phyloP scores from a whole-genome alignment of 2,329 filamentous ascomycete genomes.

The Hortaea sp. region DNA sequence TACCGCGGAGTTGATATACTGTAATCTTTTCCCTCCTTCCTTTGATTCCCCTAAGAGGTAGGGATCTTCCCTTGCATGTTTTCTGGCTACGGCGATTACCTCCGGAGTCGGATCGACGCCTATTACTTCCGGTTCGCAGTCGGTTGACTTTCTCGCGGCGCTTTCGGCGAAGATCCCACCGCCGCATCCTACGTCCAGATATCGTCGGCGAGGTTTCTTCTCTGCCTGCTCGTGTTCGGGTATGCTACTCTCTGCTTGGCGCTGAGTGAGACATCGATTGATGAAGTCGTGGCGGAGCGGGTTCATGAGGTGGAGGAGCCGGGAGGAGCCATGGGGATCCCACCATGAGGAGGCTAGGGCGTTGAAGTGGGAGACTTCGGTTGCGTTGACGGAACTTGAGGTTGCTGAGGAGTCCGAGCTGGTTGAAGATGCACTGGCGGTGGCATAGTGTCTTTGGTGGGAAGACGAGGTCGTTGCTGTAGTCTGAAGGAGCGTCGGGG shows the following conservation, averaged over 20 bases:
- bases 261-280: conserved; percentile 46
- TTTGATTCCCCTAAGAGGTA: conserved; percentile 34
- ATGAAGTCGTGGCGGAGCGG: conserved; percentile 93
- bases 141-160: conserved; percentile 54
- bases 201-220: conserved; percentile 43
- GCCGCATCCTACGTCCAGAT: conserved; percentile 89
- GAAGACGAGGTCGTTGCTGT: no score
- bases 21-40: conserved; percentile 39
- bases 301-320: conserved; percentile 95
- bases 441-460: no score
- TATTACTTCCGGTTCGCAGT: conserved; percentile 44
- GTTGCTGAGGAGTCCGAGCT: background rate
- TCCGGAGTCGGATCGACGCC: conserved; percentile 69
- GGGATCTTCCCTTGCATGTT: conserved; percentile 67
- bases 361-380: conserved; percentile 91
- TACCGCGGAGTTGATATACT: conserved; percentile 66
- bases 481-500: no score
- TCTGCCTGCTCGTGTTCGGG: conserved; percentile 26
- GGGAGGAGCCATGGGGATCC: conserved; percentile 87
- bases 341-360: conserved; percentile 90
- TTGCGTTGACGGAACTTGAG: conserved; percentile 64
- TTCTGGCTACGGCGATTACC: conserved; percentile 64
- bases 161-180: conserved; percentile 94
- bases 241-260: no score
- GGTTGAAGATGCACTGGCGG: no score